Evolutionary conservation across 1,284 basidiomycete species (phyloP).

Genomic region (Irpex sp.): DNA sequence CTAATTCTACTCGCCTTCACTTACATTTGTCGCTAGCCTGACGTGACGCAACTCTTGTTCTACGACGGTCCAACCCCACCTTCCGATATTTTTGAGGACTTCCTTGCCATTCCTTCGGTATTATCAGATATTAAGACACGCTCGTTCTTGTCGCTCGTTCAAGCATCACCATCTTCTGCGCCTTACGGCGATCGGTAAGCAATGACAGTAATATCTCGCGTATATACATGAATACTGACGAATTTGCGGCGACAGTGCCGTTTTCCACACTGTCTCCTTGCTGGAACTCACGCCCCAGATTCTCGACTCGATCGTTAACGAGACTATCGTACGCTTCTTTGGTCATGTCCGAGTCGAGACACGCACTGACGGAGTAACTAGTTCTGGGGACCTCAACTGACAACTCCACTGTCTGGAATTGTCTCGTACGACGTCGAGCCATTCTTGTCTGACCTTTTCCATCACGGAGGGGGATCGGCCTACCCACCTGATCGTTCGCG

Average conservation of each 20-base stretch:
- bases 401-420: slow-evolving; percentile 19
- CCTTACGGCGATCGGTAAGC: slow-evolving; percentile 22
- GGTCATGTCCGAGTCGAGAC: no score
- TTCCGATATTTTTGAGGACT: slow-evolving; percentile 39
- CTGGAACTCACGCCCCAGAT: slow-evolving; percentile 36
- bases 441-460: slow-evolving; percentile 44
- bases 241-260: slow-evolving; percentile 27
- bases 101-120: slow-evolving; percentile 31
- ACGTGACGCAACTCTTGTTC: slow-evolving; percentile 31
- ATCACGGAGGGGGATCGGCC: slow-evolving; percentile 37
- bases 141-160: slow-evolving; percentile 36
- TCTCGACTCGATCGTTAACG: slow-evolving; percentile 45
- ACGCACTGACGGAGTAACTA: slow-evolving; percentile 1
- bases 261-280: slow-evolving; percentile 48
- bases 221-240: neutral
- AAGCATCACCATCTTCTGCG: slow-evolving; percentile 35
- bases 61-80: slow-evolving; percentile 41
- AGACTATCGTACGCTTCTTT: slow-evolving; percentile 34
- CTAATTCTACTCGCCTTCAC: neutral
- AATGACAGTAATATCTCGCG: slow-evolving; percentile 30
- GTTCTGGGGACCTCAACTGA: slow-evolving; percentile 25
- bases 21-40: slow-evolving; percentile 13
- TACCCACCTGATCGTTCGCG: slow-evolving; percentile 43
- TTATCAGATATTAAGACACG: slow-evolving; percentile 29
- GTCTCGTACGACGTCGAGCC: slow-evolving; percentile 54